phyloP scores from a whole-genome alignment of 1,284 basidiomycete species.

The Ceratobasidium sp. region DNA sequence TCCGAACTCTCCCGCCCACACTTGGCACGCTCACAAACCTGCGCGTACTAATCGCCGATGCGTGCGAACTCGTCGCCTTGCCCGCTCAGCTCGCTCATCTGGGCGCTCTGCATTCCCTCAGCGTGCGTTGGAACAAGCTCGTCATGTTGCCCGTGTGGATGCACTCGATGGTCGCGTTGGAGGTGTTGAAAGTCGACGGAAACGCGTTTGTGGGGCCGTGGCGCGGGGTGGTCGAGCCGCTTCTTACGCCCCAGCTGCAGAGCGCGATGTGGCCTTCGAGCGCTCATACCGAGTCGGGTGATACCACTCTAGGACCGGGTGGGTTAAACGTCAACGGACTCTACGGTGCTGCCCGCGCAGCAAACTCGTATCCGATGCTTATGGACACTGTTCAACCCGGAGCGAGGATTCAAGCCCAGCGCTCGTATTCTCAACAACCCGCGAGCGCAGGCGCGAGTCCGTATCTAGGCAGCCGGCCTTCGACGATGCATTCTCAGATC shows the following conservation, averaged over 20 bases:
- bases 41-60: slow-evolving; percentile 90
- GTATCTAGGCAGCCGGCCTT: slow-evolving; percentile 13
- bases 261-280: not conserved
- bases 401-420: not conserved
- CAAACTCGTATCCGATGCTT: slow-evolving; percentile 30
- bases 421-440: slow-evolving; percentile 22
- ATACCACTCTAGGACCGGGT: not conserved
- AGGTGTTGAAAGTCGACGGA: slow-evolving; percentile 90
- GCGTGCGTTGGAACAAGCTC: slow-evolving; percentile 89
- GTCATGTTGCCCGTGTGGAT: slow-evolving; percentile 95
- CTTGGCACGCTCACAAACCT: slow-evolving; percentile 82
- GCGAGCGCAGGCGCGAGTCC: slow-evolving; percentile 12
- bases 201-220: slow-evolving; percentile 95
- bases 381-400: not conserved
- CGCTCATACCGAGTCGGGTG: not conserved
- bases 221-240: slow-evolving; percentile 87
- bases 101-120: slow-evolving; percentile 86
- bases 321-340: slow-evolving; percentile 6
- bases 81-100: slow-evolving; percentile 78
- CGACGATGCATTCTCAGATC: slow-evolving; percentile 11
- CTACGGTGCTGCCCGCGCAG: slow-evolving; percentile 26
- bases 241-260: slow-evolving; percentile 63
- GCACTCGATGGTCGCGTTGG: slow-evolving; percentile 84
- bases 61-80: slow-evolving; percentile 82
- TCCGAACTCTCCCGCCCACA: slow-evolving; percentile 87